These are phyloP conservation scores for Exutisphaerella laricina DNA, from an alignment of 2,329 filamentous ascomycete genomes.

Conservation along the genomic window DNA sequence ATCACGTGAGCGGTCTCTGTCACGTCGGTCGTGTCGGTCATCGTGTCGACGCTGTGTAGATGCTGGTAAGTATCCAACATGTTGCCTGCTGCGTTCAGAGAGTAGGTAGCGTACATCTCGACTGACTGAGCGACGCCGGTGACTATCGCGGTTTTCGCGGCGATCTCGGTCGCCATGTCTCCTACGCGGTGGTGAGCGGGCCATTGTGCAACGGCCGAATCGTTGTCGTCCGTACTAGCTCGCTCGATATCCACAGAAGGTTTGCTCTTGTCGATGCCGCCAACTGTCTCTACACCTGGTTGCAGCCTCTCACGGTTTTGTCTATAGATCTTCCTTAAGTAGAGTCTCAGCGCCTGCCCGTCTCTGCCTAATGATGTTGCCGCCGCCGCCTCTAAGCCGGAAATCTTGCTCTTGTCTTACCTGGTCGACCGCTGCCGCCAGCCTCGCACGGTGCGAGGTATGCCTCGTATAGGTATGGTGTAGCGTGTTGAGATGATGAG, in stretches of 20 bases:
- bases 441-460: background rate
- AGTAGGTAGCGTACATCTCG: slow-evolving; percentile 6
- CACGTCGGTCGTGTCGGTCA: slow-evolving; percentile 16
- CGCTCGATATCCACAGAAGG: slow-evolving; percentile 3
- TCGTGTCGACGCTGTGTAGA: slow-evolving; percentile 3
- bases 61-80: background rate
- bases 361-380: background rate
- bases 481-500: background rate
- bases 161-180: slow-evolving; percentile 6
- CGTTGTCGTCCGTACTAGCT: slow-evolving; percentile 8
- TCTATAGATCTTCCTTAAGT: background rate
- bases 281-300: background rate
- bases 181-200: slow-evolving; percentile 12
- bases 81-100: background rate
- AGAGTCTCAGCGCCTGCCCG: background rate
- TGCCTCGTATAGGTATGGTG: background rate
- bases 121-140: slow-evolving; percentile 14
- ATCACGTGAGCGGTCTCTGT: background rate
- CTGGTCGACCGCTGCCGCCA: background rate
- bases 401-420: slow-evolving; percentile 3
- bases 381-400: background rate
- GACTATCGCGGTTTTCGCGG: slow-evolving; percentile 5
- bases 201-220: slow-evolving; percentile 10
- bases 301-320: background rate
- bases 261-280: background rate